These are phyloP conservation scores for Colletotrichum caudatum DNA, from an alignment of 2,329 filamentous ascomycete species.

Conservation along the genomic window DNA sequence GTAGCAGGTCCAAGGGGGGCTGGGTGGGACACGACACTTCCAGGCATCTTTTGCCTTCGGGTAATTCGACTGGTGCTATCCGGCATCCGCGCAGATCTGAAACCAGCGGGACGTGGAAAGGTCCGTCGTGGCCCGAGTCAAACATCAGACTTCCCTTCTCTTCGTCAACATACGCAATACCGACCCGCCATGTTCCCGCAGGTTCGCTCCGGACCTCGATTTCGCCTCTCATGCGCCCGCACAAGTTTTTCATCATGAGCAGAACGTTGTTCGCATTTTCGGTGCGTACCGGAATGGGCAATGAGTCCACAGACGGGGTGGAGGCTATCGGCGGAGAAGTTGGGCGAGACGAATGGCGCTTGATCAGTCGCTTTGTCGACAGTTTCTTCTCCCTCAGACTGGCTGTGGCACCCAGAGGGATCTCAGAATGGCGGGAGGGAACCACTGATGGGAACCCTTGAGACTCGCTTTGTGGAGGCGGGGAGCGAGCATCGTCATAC, in stretches of 20 bases:
- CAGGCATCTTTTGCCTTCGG: slow-evolving; percentile 62
- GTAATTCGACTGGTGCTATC: slow-evolving; percentile 67
- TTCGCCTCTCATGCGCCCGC: slow-evolving; percentile 83
- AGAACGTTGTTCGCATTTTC: slow-evolving; percentile 79
- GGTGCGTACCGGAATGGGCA: slow-evolving; percentile 70
- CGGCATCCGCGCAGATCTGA: slow-evolving; percentile 80
- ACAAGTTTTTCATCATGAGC: slow-evolving; percentile 80
- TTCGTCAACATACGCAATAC: slow-evolving; percentile 83
- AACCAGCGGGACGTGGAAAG: slow-evolving; percentile 75
- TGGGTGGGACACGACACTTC: slow-evolving; percentile 62
- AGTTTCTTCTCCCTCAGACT: slow-evolving; percentile 61
- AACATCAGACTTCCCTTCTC: slow-evolving; percentile 81
- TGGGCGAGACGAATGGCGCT: slow-evolving; percentile 67
- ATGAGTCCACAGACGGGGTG: slow-evolving; percentile 68
- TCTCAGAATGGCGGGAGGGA: slow-evolving; percentile 46
- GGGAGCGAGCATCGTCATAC: slow-evolving; percentile 60
- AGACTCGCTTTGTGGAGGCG: slow-evolving; percentile 57
- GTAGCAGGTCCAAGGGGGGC: slow-evolving; percentile 69
- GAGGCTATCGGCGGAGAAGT: slow-evolving; percentile 66
- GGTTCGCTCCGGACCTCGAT: slow-evolving; percentile 77
- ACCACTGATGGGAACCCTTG: slow-evolving; percentile 57
- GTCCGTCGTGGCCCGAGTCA: slow-evolving; percentile 75
- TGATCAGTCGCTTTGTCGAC: slow-evolving; percentile 64
- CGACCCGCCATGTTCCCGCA: slow-evolving; percentile 73
- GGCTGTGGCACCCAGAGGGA: slow-evolving; percentile 43